Conservation (phyloP, 83 land plant genomes). For the Larix sibirica region DNA sequence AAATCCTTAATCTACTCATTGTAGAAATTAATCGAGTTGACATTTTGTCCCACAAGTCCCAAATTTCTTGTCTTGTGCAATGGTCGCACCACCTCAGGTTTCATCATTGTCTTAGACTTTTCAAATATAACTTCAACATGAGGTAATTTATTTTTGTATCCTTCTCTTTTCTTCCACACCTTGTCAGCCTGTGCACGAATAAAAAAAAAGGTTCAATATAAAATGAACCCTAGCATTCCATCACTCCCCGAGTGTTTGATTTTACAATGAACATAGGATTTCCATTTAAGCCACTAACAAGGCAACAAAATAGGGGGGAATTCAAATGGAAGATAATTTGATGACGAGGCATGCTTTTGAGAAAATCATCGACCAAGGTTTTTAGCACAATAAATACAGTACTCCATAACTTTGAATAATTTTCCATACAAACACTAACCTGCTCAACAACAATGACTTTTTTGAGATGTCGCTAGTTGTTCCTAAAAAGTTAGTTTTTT, state of each 20-base stretch:
- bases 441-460: too few species aligned
- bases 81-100: constrained; percentile 62
- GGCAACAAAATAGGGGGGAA: too few species aligned
- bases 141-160: constrained; percentile 64
- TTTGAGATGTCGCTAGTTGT: too few species aligned
- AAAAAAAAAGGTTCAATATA: neutral
- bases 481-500: constrained; percentile 55
- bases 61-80: constrained; percentile 58
- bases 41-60: constrained; percentile 70
- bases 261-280: too few species aligned
- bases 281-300: too few species aligned
- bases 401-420: too few species aligned
- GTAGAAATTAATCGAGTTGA: constrained; percentile 74
- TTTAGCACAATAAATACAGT: too few species aligned
- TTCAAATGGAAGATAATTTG: too few species aligned
- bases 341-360: too few species aligned
- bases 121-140: constrained; percentile 65
- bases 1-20: constrained; percentile 59
- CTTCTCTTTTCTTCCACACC: constrained; percentile 52
- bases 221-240: neutral
- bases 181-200: constrained; percentile 43
- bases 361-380: too few species aligned
- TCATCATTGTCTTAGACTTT: constrained; percentile 42
- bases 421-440: too few species aligned
- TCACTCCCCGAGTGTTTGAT: too few species aligned